Evolutionary conservation across 805 yeast species (phyloP).

Genomic region (Kuraishia ogatae): DNA sequence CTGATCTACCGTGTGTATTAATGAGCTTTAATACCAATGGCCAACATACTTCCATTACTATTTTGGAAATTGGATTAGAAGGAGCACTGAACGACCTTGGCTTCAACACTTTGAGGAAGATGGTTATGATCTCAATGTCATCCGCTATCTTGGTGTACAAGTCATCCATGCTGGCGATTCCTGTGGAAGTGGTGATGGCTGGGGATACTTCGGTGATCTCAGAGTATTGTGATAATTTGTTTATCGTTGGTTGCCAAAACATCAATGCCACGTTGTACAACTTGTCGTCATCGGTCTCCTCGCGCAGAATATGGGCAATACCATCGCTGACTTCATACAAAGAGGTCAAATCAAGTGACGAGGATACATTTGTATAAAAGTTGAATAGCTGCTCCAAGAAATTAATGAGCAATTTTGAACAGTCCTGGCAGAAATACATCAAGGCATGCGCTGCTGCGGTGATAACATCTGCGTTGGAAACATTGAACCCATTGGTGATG

Average conservation of each 20-base stretch:
- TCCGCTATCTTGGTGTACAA: slow-evolving; percentile 50
- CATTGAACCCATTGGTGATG: slow-evolving; percentile 65
- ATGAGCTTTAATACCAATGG: slow-evolving; percentile 45
- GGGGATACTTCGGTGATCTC: background rate
- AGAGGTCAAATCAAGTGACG: slow-evolving; percentile 56
- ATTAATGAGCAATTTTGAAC: slow-evolving; percentile 54
- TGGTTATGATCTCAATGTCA: slow-evolving; percentile 59
- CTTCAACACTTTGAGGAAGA: slow-evolving; percentile 48
- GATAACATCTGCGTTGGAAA: slow-evolving; percentile 38
- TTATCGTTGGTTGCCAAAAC: slow-evolving; percentile 62
- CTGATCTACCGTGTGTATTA: slow-evolving; percentile 45
- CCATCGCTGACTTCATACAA: slow-evolving; percentile 83
- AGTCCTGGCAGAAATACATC: slow-evolving; percentile 92
- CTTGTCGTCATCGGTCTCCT: slow-evolving; percentile 41
- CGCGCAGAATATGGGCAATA: slow-evolving; percentile 69
- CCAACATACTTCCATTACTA: slow-evolving; percentile 47
- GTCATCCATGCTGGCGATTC: slow-evolving; percentile 21
- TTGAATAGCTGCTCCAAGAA: slow-evolving; percentile 68
- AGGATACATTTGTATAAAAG: slow-evolving; percentile 52
- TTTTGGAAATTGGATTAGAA: slow-evolving; percentile 41
- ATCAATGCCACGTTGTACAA: slow-evolving; percentile 45
- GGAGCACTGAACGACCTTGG: slow-evolving; percentile 30
- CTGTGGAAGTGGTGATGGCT: slow-evolving; percentile 4
- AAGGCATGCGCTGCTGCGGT: slow-evolving; percentile 90
- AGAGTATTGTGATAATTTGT: slow-evolving; percentile 25